phyloP scores from a whole-genome alignment of 768 basidiomycete species.

The Serendipita sp. region DNA sequence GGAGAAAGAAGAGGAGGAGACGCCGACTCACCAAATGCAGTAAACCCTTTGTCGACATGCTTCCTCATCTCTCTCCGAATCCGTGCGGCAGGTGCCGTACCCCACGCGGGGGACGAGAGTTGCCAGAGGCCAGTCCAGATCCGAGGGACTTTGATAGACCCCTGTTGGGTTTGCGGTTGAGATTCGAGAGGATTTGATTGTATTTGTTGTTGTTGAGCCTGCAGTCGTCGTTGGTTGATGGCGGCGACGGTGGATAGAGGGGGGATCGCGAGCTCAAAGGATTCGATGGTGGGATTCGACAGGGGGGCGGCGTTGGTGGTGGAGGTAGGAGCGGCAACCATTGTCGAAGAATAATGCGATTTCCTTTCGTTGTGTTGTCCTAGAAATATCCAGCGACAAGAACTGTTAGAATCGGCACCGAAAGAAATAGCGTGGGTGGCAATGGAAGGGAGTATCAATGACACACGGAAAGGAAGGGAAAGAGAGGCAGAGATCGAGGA shows the following conservation, averaged over 20 bases:
- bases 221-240: neutral
- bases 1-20: neutral
- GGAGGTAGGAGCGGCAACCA: too few relatives aligned
- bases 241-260: neutral
- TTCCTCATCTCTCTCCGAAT: slow-evolving; percentile 52
- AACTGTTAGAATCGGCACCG: too few relatives aligned
- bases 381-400: too few relatives aligned
- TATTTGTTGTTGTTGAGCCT: neutral
- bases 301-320: too few relatives aligned
- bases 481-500: too few relatives aligned
- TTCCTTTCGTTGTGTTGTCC: too few relatives aligned
- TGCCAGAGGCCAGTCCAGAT: slow-evolving; percentile 76
- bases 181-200: slow-evolving; percentile 17
- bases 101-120: slow-evolving; percentile 75
- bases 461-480: too few relatives aligned
- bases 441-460: too few relatives aligned
- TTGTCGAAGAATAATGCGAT: too few relatives aligned
- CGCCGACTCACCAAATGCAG: slow-evolving; percentile 28
- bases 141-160: slow-evolving; percentile 38
- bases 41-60: slow-evolving; percentile 45
- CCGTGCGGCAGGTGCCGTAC: slow-evolving; percentile 47
- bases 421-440: too few relatives aligned
- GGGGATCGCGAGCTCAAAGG: neutral
- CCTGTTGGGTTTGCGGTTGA: slow-evolving; percentile 28
- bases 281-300: neutral